Base-by-base conservation (phyloP, 1,284 basidiomycete genomes). In the Ceratobasidium sp. region DNA sequence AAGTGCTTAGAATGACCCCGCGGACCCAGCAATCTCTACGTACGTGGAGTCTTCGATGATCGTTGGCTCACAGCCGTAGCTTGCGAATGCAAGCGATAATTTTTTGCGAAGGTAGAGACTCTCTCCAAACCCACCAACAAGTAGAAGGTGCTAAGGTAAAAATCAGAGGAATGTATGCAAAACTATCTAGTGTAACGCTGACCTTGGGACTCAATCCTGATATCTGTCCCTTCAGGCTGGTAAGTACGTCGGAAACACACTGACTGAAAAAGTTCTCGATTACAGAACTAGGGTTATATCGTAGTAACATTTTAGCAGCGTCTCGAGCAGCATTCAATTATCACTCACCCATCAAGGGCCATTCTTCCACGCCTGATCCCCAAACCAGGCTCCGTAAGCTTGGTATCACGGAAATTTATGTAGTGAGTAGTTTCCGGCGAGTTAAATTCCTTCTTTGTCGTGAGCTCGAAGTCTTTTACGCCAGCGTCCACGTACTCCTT, bases 101-200 rank as follows among this genome's bases (percentile, higher is more conserved):
- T 41, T n/a, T 4, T 61, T 4, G 18, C 50, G 72, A 16, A 73
- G 47, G 43, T 73, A 66, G n/a, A 13, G 44, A 30, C 62, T 66
- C 23, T 67, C 63, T 26, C 72, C 72, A 46, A 73, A 67, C n/a
- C 72, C 72, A 2, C 63, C 72, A 13, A 73, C 72, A 13, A 73
- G 63, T 11, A 73, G 38, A 32, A 73, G 30, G 32, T 73, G 72
- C 72, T 73, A 21, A 54, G 7, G 14, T 28, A 8, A 14, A 46
- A 8, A 26, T 62, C 6, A 11, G 35, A 5, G 35, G 11, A 11
- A 5, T 38, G 11, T 38, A 38, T 11, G 38, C 18, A 18, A 18
- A 14, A 18, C n/a, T n/a, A 13, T 11, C 11, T 11, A 38, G 35
- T 11, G 35, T 11, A 38, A 5, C 6, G 11, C 44, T n/a, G 21